A percentile compares a stretch with the other conserved stretches of the same genome.
Evolutionary conservation across 108 stramenopile species (phyloP).

Genomic region (Cyclotella cryptica): DNA sequence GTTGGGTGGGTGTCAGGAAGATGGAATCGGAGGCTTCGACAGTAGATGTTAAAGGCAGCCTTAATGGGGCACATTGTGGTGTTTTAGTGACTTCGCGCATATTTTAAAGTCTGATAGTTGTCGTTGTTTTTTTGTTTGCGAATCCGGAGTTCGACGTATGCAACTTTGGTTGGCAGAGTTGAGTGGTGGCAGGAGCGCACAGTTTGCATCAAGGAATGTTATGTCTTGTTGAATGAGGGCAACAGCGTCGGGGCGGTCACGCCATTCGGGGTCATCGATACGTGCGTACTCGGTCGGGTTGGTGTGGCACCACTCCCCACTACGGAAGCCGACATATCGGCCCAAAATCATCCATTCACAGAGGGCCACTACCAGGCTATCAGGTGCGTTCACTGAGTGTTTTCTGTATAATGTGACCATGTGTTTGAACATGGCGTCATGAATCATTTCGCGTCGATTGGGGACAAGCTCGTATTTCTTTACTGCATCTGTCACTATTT

Average conservation of each 20-base stretch:
- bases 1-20: background rate
- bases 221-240: background rate
- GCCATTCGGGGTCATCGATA: too few relatives aligned
- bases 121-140: conserved; percentile 14
- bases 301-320: conserved; percentile 15
- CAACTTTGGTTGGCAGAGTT: background rate
- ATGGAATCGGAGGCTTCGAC: background rate
- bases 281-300: background rate
- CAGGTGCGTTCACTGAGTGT: background rate
- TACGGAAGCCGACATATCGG: conserved; percentile 9
- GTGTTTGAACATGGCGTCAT: too few relatives aligned
- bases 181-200: background rate
- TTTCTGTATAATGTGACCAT: background rate
- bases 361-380: background rate
- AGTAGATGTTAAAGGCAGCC: conserved; percentile 8
- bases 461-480: too few relatives aligned
- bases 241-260: background rate
- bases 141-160: background rate
- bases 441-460: too few relatives aligned
- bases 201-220: background rate
- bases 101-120: background rate
- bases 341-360: conserved; percentile 23
- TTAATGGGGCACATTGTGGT: background rate
- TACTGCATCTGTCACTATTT: too few relatives aligned
- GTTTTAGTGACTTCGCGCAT: background rate